Evolutionary conservation across 495 filamentous ascomycete genomes (phyloP).

Genomic region (Mytilinidion resinicola): DNA sequence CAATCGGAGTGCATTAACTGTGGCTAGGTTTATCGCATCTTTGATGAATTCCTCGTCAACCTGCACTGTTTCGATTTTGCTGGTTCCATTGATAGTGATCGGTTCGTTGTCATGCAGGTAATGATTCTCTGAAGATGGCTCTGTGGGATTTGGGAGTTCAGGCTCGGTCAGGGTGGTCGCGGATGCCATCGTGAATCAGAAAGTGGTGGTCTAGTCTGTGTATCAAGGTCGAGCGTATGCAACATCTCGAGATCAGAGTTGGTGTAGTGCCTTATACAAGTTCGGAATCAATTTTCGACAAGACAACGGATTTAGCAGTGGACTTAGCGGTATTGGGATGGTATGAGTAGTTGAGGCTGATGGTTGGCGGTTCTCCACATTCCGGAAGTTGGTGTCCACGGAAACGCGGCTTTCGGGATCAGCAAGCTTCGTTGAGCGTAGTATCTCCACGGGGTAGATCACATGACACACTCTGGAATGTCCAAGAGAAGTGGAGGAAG

Average conservation of each 20-base stretch:
- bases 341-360: not conserved
- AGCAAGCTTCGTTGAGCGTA: no score
- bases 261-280: not conserved
- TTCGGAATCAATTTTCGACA: not conserved
- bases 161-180: not conserved
- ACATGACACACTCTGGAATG: no score
- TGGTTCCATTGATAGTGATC: not conserved
- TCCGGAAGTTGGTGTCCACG: not conserved
- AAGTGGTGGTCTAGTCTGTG: not conserved
- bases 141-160: not conserved
- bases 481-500: no score
- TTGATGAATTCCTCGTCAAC: not conserved
- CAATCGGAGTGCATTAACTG: not conserved
- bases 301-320: not conserved
- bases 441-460: no score
- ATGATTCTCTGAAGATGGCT: not conserved
- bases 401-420: not conserved
- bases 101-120: not conserved
- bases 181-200: not conserved
- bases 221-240: not conserved
- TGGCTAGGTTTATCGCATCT: not conserved
- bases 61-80: not conserved
- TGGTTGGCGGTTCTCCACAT: not conserved
- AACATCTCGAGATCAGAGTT: not conserved
- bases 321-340: not conserved